These are phyloP conservation scores for Cicer judaicum DNA, from an alignment of 306 rosid genomes.

Conservation along the genomic window DNA sequence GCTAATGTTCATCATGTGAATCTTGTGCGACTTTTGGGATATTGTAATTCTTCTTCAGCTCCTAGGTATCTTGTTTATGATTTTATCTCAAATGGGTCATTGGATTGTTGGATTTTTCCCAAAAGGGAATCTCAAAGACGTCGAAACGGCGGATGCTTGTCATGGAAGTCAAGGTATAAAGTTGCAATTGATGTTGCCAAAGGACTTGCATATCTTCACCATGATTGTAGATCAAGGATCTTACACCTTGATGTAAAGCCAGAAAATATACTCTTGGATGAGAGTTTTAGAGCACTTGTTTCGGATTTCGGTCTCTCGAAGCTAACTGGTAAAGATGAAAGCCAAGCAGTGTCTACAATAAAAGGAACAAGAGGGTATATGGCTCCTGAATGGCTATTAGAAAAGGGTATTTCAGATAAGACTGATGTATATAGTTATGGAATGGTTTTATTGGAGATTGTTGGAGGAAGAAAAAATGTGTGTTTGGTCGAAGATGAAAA, in stretches of 20 bases:
- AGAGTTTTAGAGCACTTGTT: conserved; percentile 62
- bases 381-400: conserved; percentile 88
- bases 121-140: conserved; percentile 10
- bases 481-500: conserved; percentile 41
- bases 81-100: conserved; percentile 69
- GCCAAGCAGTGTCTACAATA: conserved; percentile 60
- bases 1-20: conserved; percentile 79
- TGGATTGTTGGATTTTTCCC: conserved; percentile 79
- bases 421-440: conserved; percentile 81
- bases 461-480: conserved; percentile 72
- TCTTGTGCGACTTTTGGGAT: conserved; percentile 74
- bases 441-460: conserved; percentile 78
- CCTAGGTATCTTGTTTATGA: conserved; percentile 79
- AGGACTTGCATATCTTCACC: conserved; percentile 78
- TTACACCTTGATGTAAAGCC: conserved; percentile 86
- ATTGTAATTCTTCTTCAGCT: conserved; percentile 56
- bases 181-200: conserved; percentile 79
- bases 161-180: conserved; percentile 71
- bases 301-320: conserved; percentile 82
- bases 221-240: conserved; percentile 79
- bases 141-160: conserved; percentile 55
- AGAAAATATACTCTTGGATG: conserved; percentile 78
- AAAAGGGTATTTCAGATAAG: conserved; percentile 75
- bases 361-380: conserved; percentile 84
- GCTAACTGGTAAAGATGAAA: conserved; percentile 68